These are phyloP conservation scores for Gossypium bickii DNA, from an alignment of 345 rosid genomes.

Conservation along the genomic window DNA sequence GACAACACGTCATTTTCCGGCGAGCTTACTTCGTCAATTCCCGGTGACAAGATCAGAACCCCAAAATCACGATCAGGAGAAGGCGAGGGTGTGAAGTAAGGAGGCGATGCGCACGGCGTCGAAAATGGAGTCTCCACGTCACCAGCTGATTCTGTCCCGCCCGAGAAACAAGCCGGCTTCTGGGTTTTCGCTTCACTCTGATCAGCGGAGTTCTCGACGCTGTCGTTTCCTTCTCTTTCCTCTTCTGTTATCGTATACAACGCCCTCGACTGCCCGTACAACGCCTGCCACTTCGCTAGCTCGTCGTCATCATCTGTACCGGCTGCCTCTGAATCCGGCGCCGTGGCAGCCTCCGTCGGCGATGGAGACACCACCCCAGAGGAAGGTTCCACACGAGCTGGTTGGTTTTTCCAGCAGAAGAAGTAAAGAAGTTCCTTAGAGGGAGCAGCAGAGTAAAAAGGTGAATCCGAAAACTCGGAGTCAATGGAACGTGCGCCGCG, in stretches of 20 bases:
- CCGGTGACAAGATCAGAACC: not conserved
- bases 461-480: slow-evolving; percentile 20
- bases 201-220: not conserved
- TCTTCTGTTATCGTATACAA: slow-evolving; percentile 70
- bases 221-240: slow-evolving; percentile 42
- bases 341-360: not conserved
- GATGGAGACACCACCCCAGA: slow-evolving; percentile 21
- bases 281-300: slow-evolving; percentile 34
- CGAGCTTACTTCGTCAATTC: not conserved
- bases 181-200: slow-evolving; percentile 5
- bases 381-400: slow-evolving; percentile 41
- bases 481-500: slow-evolving; percentile 14
- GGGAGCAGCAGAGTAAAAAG: slow-evolving; percentile 25
- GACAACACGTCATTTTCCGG: not conserved
- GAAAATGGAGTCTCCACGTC: slow-evolving; percentile 53
- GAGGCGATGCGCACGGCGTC: slow-evolving; percentile 69
- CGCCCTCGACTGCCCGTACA: slow-evolving; percentile 54
- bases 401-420: slow-evolving; percentile 61
- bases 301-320: slow-evolving; percentile 24
- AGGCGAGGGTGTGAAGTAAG: slow-evolving; percentile 54
- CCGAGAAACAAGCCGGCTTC: not conserved
- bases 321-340: slow-evolving; percentile 8
- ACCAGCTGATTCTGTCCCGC: not conserved
- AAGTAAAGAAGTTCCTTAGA: slow-evolving; percentile 77
- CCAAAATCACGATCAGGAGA: slow-evolving; percentile 35